Percentiles rank a stretch among this genome's conserved stretches.
Conservation (phyloP, 1,139 yeast genomes). For the Suzukiozyma palmioleophila region DNA sequence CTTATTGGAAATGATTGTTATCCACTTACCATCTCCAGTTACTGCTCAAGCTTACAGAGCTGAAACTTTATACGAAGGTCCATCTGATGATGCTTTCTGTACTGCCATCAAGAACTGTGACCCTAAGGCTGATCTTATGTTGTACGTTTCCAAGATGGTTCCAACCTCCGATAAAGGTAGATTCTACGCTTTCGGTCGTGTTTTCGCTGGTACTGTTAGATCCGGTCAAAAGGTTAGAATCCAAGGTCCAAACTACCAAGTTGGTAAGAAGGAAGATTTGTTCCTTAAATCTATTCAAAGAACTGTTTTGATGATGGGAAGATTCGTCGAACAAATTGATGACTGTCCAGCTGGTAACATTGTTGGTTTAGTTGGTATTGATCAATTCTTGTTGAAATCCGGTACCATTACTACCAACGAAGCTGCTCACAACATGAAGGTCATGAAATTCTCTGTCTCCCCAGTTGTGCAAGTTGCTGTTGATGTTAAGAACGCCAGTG, state of each 20-base stretch:
- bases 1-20: constrained; percentile 96
- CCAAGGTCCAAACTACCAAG: constrained; percentile 99
- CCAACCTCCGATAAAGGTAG: constrained; percentile 99
- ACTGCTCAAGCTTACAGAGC: constrained; percentile 99
- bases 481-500: constrained; percentile 99
- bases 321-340: constrained; percentile 95
- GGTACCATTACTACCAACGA: constrained; percentile 98
- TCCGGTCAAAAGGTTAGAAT: constrained; percentile 99
- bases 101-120: constrained; percentile 96
- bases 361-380: constrained; percentile 99
- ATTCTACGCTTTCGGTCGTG: constrained; percentile 99
- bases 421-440: constrained; percentile 98
- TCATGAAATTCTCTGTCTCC: constrained; percentile 99
- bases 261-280: constrained; percentile 97
- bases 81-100: constrained; percentile 89
- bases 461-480: constrained; percentile 99
- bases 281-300: constrained; percentile 98
- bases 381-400: constrained; percentile 98
- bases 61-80: constrained; percentile 99
- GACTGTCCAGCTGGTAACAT: constrained; percentile 99
- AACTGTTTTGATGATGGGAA: constrained; percentile 99
- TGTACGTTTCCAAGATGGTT: constrained; percentile 99
- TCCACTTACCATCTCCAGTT: constrained; percentile 99
- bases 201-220: constrained; percentile 98
- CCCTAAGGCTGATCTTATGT: constrained; percentile 97